Percentiles rank a stretch among this genome's conserved stretches.
Evolutionary conservation across 768 basidiomycete genomes (phyloP).

Genomic region (Lactarius pseudohatsudake): DNA sequence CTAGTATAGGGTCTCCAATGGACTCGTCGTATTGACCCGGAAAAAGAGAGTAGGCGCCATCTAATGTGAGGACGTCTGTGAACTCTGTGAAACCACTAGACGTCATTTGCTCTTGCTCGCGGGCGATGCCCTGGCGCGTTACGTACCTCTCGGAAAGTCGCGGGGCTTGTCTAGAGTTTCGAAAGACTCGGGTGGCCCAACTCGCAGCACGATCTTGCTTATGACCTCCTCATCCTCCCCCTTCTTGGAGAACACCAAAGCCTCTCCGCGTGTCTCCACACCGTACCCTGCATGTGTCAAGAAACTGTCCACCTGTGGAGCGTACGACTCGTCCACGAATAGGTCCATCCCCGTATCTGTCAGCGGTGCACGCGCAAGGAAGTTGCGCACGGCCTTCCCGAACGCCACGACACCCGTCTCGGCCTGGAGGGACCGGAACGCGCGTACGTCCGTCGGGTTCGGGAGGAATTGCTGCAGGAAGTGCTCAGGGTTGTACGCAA

Average conservation of each 20-base stretch:
- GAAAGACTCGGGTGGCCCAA: constrained; percentile 8
- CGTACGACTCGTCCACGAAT: constrained; percentile 10
- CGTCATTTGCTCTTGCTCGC: neutral
- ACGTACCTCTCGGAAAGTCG: constrained; percentile 11
- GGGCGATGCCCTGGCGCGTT: neutral
- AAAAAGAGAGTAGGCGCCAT: constrained; percentile 23
- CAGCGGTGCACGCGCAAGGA: constrained; percentile 5
- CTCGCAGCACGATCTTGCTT: constrained; percentile 6
- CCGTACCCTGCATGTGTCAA: constrained; percentile 14
- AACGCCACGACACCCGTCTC: constrained; percentile 9
- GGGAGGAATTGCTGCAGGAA: constrained; percentile 15
- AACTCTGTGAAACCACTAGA: constrained; percentile 7
- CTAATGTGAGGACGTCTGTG: constrained; percentile 19
- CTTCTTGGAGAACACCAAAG: constrained; percentile 9
- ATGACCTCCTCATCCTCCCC: neutral
- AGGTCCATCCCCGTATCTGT: constrained; percentile 10
- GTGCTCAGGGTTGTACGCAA: constrained; percentile 21
- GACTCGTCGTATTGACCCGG: constrained; percentile 12
- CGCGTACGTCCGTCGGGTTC: neutral
- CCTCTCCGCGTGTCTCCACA: neutral
- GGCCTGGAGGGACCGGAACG: constrained; percentile 19
- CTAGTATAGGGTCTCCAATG: neutral
- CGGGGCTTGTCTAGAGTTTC: constrained; percentile 8
- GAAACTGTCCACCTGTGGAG: neutral
- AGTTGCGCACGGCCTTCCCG: constrained; percentile 18